Base-by-base conservation (phyloP, 768 basidiomycete genomes). In the Tephrocybe sp. region DNA sequence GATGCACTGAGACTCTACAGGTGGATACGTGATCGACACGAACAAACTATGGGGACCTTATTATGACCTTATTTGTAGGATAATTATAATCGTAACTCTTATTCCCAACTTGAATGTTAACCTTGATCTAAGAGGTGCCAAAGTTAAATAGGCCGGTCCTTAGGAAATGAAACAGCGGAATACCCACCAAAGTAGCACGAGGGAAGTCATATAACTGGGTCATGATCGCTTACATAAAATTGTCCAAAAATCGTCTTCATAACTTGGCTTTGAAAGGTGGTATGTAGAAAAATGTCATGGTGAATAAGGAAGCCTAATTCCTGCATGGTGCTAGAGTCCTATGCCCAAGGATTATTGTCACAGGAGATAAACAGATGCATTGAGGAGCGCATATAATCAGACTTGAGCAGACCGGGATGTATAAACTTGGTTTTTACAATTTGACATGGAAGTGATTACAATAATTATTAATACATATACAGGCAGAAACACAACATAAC, bases 1-100 rank as follows among this genome's bases (percentile, higher is more conserved):
- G 94, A 57, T 97, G 94, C 54, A 57, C 47, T 34, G 56, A 55
- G 7, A 68, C 68, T 19, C 34, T 71, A 19, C 19, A 50, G 14
- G 46, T 23, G 38, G 32, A 54, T 54, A 23, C 13, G 13, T 33
- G 23, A 41, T 22, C 33, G 12, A 40, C 19, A 23, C 10, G 39
- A 41, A 13, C 22, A 39, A 9, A 13, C 17, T 38, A 39, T 39
- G 32, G 23, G 51, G 23, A 43, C 16, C 26, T 19, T 9, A 14
- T 20, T 33, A n/a, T 22, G 22, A 30, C 50, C 45, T 30, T 39
- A 45, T 45, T 9, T 23, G 7, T 52, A 52, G 31, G 40, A 23
- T 52, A 52, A 52, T 52, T 10, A 36, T 52, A 31, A 47, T 52
- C n/a, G 26, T 31, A 14, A 30, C n/a, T 22, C 33, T 30, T 23